Evolutionary conservation across 768 basidiomycete genomes (phyloP), one percentile per base, ranked within the genome.

Genomic region (Macrolepiota albuminosa): DNA sequence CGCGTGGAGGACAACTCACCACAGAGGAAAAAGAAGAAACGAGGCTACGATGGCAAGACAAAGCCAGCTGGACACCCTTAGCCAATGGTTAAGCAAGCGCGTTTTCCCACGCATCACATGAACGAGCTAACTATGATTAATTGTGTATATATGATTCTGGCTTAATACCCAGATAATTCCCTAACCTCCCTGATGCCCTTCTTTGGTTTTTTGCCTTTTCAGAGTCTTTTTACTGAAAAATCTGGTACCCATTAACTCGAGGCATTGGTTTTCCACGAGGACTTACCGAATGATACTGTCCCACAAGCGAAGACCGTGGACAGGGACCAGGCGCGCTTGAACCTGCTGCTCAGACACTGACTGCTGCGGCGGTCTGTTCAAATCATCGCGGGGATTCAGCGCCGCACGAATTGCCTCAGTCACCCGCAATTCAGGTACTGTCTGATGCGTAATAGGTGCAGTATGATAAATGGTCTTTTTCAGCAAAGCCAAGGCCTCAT

Each of bases 241-340:
- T 39, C 82, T 83, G 61, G 6, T 10, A 21, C 36, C 51, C 40
- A 64, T 33, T 11, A 54, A 54, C 37, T 31, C 37, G 46, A 57
- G 56, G 34, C 40, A 43, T 62, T 7, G 34, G 3, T 16, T 18
- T 29, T 9, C 2, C 29, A 8, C 8, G 7, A 14, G 36, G 8
- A 9, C 39, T 26, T 40, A 53, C 37, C 37, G 74, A 55, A 85
- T 63, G 26, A 85, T 65, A 6, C 73, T 73, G 65, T 83, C 79
- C 84, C 84, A 85, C 58, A 85, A 78, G 21, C 73, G 71, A 57
- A 85, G 68, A 6, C 84, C 84, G 64, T 86, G 83, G 40, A 85
- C 65, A 16, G 80, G 78, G 11, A 78, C 61, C 16, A 40, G 37
- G 16, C 72, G 73, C 24, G 69, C 66, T 6, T 64, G 68, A 33